A percentile compares a stretch with the other conserved stretches of the same genome.
Conservation (phyloP, 2,329 filamentous ascomycete species). For the Colletotrichum navitas region DNA sequence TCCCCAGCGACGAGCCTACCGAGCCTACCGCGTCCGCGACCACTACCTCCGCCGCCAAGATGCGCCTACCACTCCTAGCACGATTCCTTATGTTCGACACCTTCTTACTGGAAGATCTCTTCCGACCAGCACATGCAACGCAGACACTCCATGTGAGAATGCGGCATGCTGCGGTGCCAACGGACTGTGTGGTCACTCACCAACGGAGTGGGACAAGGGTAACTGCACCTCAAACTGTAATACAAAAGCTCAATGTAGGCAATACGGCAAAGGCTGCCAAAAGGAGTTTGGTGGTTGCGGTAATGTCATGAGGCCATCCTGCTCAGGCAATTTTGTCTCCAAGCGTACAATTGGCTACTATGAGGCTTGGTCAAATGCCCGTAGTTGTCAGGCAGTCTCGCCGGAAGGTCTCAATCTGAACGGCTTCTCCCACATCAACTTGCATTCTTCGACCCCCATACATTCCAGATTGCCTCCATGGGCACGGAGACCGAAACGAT, state of each 20-base stretch:
- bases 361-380: slow-evolving; percentile 28
- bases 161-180: too few relatives aligned
- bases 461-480: slow-evolving; percentile 45
- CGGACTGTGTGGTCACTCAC: too few relatives aligned
- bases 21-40: too few relatives aligned
- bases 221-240: slow-evolving; percentile 49
- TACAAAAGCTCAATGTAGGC: slow-evolving; percentile 53
- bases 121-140: too few relatives aligned
- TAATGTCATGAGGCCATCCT: too few relatives aligned
- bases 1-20: too few relatives aligned
- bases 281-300: slow-evolving; percentile 11
- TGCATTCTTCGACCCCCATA: slow-evolving; percentile 54
- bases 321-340: slow-evolving; percentile 16
- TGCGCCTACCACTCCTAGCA: too few relatives aligned
- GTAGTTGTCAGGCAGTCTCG: slow-evolving; percentile 41
- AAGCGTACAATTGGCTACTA: slow-evolving; percentile 51
- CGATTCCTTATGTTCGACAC: too few relatives aligned
- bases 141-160: too few relatives aligned
- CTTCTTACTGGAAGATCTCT: too few relatives aligned
- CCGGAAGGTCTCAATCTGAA: slow-evolving; percentile 42
- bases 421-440: slow-evolving; percentile 47
- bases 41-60: too few relatives aligned
- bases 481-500: slow-evolving; percentile 40
- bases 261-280: slow-evolving; percentile 44
- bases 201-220: too few relatives aligned